Evolutionary conservation across 495 filamentous ascomycete genomes (phyloP).

Genomic region (Aspergillus mulundensis): DNA sequence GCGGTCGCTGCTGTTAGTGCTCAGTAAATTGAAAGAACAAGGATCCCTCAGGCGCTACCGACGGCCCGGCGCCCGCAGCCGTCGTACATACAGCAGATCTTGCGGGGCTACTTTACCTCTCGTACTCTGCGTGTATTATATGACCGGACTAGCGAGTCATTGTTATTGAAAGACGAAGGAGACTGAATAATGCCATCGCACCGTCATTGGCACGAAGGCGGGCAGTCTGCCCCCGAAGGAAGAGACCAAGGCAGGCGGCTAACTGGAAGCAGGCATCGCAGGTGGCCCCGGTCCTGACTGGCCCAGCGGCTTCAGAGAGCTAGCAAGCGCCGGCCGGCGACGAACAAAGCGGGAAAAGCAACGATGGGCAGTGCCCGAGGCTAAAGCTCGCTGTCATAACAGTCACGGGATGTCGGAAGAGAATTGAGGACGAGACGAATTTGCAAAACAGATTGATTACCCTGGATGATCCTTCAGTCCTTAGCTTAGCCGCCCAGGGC

Average conservation of each 20-base stretch:
- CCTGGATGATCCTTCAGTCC: background rate
- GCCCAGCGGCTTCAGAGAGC: background rate
- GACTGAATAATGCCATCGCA: background rate
- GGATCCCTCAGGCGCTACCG: constrained; percentile 17
- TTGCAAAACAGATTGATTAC: background rate
- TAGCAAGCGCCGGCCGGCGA: background rate
- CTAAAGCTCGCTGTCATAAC: too few species aligned
- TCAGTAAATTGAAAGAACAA: background rate
- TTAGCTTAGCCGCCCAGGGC: background rate
- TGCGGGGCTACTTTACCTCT: constrained; percentile 15
- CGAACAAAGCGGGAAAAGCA: constrained; percentile 6
- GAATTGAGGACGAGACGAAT: background rate
- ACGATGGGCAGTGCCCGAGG: background rate
- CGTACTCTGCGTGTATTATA: background rate
- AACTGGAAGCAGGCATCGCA: constrained; percentile 4
- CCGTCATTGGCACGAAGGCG: too few species aligned
- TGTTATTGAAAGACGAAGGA: background rate
- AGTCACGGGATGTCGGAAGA: background rate
- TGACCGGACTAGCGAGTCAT: background rate
- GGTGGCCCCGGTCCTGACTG: background rate
- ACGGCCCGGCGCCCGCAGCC: constrained; percentile 28
- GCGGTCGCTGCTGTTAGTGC: background rate
- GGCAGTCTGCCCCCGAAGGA: background rate
- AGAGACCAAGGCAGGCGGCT: background rate
- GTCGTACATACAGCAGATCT: constrained; percentile 28